phyloP scores from a whole-genome alignment of 148 eudicot species.

The Agrostemma githago region DNA sequence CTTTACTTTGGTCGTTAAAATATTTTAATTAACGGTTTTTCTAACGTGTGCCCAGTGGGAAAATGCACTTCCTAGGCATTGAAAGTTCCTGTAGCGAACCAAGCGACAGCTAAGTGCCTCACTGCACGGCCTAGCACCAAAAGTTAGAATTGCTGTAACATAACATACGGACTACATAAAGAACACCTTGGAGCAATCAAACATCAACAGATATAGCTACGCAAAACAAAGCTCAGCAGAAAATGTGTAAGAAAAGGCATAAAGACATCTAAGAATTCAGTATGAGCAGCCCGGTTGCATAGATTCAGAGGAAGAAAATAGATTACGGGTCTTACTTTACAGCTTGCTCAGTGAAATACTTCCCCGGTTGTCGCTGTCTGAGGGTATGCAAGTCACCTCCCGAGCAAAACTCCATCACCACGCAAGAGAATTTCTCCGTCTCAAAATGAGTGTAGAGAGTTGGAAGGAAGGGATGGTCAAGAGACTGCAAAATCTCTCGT shows the following conservation, averaged over 20 bases:
- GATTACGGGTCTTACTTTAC: slow-evolving; percentile 60
- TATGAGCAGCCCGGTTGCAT: not conserved
- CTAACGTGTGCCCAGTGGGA: too few relatives aligned
- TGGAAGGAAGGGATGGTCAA: slow-evolving; percentile 94
- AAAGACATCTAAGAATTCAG: not conserved
- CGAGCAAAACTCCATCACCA: slow-evolving; percentile 96
- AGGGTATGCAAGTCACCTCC: slow-evolving; percentile 94
- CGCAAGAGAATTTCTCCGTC: slow-evolving; percentile 82
- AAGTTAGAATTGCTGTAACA: not conserved
- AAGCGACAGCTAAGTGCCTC: not conserved
- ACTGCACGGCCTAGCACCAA: not conserved
- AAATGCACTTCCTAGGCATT: too few relatives aligned
- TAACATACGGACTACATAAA: not conserved
- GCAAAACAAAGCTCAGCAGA: not conserved
- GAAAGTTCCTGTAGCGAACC: too few relatives aligned
- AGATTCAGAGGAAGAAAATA: slow-evolving; percentile 7
- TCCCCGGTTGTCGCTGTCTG: slow-evolving; percentile 84
- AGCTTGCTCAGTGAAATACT: slow-evolving; percentile 81
- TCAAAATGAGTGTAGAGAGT: slow-evolving; percentile 77
- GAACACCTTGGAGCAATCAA: not conserved
- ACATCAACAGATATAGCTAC: not conserved
- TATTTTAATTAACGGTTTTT: too few relatives aligned
- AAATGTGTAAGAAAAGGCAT: not conserved
- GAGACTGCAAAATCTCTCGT: slow-evolving; percentile 75
- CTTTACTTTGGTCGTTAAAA: too few relatives aligned